phyloP scores from a whole-genome alignment of 208 protist species.

The Leishmania guyanensis region DNA sequence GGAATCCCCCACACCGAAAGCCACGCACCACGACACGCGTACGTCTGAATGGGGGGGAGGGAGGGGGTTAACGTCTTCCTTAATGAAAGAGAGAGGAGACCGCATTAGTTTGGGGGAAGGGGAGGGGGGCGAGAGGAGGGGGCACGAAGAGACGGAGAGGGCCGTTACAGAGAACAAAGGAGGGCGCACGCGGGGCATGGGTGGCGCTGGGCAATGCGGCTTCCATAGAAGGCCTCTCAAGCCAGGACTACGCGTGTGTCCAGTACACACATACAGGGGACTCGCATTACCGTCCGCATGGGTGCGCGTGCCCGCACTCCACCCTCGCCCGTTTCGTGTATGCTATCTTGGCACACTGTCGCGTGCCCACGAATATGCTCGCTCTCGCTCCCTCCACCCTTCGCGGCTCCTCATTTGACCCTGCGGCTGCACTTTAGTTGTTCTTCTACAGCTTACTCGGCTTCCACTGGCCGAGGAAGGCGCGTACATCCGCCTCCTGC shows the following conservation, averaged over 20 bases:
- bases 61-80: neutral
- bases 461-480: conserved; percentile 67
- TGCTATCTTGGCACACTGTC: neutral
- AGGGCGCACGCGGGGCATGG: no score
- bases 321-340: neutral
- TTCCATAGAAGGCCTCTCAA: no score
- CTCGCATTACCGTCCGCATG: no score
- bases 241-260: no score
- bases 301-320: no score
- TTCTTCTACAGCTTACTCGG: conserved; percentile 61
- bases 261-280: no score
- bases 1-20: no score
- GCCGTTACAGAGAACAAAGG: no score
- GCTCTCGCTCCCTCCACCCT: neutral
- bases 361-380: neutral
- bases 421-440: neutral
- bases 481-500: conserved; percentile 60
- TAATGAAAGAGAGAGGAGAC: neutral
- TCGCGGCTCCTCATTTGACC: neutral
- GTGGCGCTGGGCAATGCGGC: no score
- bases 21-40: no score
- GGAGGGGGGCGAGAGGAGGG: neutral
- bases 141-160: neutral
- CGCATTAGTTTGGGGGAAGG: no score
- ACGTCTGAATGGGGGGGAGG: neutral